Base-by-base conservation (phyloP, 2,329 filamentous ascomycete species). In the Ophioceras dolichostomum region DNA sequence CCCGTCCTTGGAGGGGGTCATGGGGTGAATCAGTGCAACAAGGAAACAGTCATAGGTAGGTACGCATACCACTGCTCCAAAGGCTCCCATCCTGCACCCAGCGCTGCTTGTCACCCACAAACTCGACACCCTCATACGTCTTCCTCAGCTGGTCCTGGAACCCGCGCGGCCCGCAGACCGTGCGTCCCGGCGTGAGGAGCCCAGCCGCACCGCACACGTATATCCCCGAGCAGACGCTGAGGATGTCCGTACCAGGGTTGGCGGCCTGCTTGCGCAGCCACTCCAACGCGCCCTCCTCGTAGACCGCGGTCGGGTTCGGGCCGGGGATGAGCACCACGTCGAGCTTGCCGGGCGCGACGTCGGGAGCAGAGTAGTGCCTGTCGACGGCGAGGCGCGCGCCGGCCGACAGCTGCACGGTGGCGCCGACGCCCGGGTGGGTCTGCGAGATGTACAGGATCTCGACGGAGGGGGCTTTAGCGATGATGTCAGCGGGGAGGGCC, bases 31-130 rank as follows among this genome's bases (percentile, higher is more conserved):
- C n/a, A n/a, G n/a, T n/a, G n/a, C n/a, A n/a, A n/a, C n/a, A n/a
- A n/a, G n/a, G n/a, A n/a, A n/a, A n/a, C n/a, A n/a, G n/a, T n/a
- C n/a, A n/a, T n/a, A n/a, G n/a, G n/a, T n/a, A n/a, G n/a, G n/a
- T n/a, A 22, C 17, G 59, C 62, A 39, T 49, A 68, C 68, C 69
- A 44, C 67, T 66, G 19, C 62, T 65, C 70, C 70, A 74, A 29
- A 74, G 50, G 44, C 67, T 71, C 9, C 67, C 68, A 42, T 73
- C 68, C 39, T 60, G 57, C 27, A 62, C 53, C 69, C 69, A 74
- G 28, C 70, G 54, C 36, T 65, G 49, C 49, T 58, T 57, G 3
- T 67, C 54, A 3, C 68, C 69, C 9, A 64, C 56, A 40, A 38
- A 22, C 18, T 19, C 14, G 12, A 38, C 35, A 10, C 32, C 38